A percentile compares a stretch with the other conserved stretches of the same genome.
phyloP scores from a whole-genome alignment of 345 rosid genomes.

The Syzygium jambos region DNA sequence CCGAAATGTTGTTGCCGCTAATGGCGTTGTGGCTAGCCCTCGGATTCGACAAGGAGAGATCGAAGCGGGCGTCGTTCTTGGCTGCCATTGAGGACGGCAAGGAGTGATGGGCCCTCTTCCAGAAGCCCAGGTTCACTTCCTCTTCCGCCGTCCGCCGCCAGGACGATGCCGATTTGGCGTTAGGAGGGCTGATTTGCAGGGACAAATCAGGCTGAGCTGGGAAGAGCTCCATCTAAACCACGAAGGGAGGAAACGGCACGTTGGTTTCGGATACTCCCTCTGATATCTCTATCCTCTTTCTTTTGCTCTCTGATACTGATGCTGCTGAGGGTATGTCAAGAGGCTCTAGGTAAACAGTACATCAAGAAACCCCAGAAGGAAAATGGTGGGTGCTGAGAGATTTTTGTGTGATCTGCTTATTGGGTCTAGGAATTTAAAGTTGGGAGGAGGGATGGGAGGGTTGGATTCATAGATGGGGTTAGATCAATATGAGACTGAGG shows the following conservation, averaged over 20 bases:
- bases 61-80: constrained; percentile 18
- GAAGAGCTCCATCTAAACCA: constrained; percentile 57
- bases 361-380: not conserved
- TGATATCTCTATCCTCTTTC: not conserved
- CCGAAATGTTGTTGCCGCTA: not conserved
- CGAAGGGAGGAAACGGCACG: not conserved
- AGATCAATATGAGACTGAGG: constrained; percentile 10
- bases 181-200: constrained; percentile 70
- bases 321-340: not conserved
- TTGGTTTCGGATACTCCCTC: not conserved
- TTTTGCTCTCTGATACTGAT: not conserved
- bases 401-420: not conserved
- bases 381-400: not conserved
- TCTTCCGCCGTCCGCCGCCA: constrained; percentile 13
- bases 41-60: constrained; percentile 58
- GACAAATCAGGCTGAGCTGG: constrained; percentile 78
- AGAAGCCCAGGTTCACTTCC: constrained; percentile 48
- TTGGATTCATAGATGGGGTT: constrained; percentile 5
- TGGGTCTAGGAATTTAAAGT: not conserved
- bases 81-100: not conserved
- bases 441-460: constrained; percentile 1
- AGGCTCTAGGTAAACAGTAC: not conserved
- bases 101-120: constrained; percentile 22
- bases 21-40: constrained; percentile 20
- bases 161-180: constrained; percentile 50